A percentile compares a stretch with the other conserved stretches of the same genome.
Conservation (phyloP, 2,329 filamentous ascomycete genomes). For the Helminthosporium solani region DNA sequence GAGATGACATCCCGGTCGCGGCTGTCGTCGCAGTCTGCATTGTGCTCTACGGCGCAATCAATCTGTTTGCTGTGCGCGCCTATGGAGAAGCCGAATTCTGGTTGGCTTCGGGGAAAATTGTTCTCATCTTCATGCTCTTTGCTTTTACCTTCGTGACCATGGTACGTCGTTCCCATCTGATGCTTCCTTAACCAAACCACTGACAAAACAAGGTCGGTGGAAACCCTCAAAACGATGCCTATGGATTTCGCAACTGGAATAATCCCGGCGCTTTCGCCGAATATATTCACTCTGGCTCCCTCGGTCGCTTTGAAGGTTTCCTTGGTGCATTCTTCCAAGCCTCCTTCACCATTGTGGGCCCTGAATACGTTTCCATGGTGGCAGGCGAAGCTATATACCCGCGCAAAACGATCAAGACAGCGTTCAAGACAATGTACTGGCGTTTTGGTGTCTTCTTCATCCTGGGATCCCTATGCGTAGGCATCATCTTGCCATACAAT, state of each 20-base stretch:
- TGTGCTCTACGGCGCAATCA: slow-evolving; percentile 34
- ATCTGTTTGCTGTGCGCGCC: slow-evolving; percentile 41
- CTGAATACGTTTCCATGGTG: slow-evolving; percentile 61
- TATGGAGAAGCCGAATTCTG: slow-evolving; percentile 45
- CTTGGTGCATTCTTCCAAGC: slow-evolving; percentile 54
- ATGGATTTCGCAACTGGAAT: slow-evolving; percentile 45
- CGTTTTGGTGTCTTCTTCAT: slow-evolving; percentile 46
- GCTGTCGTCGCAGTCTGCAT: slow-evolving; percentile 37
- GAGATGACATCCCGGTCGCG: slow-evolving; percentile 39
- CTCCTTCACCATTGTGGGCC: slow-evolving; percentile 40
- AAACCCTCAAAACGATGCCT: slow-evolving; percentile 37
- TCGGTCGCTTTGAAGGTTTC: slow-evolving; percentile 59
- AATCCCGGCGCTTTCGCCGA: slow-evolving; percentile 28
- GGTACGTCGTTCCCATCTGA: background rate
- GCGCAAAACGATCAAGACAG: slow-evolving; percentile 64
- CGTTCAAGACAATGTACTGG: slow-evolving; percentile 49
- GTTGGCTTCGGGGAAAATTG: slow-evolving; percentile 38
- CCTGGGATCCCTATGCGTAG: slow-evolving; percentile 53
- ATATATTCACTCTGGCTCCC: slow-evolving; percentile 52
- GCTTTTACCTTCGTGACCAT: slow-evolving; percentile 43
- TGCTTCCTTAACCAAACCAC: background rate
- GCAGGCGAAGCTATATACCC: slow-evolving; percentile 66
- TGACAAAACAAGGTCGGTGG: slow-evolving; percentile 26
- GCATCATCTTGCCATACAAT: slow-evolving; percentile 56
- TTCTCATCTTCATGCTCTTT: slow-evolving; percentile 43